Percentiles rank a stretch among this genome's conserved stretches.
Evolutionary conservation across 768 basidiomycete genomes (phyloP).

Genomic region (Goffeauzyma gilvescens): DNA sequence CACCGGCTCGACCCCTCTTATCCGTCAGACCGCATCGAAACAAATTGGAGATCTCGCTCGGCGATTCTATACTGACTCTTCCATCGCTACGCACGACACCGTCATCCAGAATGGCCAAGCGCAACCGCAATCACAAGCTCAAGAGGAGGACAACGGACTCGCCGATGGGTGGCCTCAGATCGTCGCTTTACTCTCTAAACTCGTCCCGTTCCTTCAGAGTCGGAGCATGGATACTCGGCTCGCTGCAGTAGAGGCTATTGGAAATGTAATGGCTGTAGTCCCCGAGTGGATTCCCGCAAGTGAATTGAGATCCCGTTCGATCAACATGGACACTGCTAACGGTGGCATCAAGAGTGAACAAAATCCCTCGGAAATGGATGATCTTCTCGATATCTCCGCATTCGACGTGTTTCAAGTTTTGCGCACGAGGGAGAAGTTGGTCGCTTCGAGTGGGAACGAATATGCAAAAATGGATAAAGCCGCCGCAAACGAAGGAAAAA

Average conservation of each 20-base stretch:
- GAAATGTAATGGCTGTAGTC: constrained; percentile 64
- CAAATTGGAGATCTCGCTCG: constrained; percentile 63
- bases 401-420: no score
- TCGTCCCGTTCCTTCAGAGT: constrained; percentile 75
- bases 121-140: constrained; percentile 7
- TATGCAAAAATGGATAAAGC: no score
- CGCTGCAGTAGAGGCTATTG: constrained; percentile 72
- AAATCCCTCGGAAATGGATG: no score
- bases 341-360: no score
- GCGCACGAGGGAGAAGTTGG: no score
- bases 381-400: no score
- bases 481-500: no score
- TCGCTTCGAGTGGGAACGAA: no score
- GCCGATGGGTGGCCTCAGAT: constrained; percentile 67
- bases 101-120: background rate
- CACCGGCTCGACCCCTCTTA: constrained; percentile 73
- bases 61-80: constrained; percentile 7
- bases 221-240: constrained; percentile 81
- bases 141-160: background rate
- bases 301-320: no score
- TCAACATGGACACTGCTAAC: no score
- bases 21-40: constrained; percentile 87
- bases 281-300: constrained; percentile 48
- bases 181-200: constrained; percentile 63
- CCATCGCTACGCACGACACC: background rate